Evolutionary conservation across 1,284 basidiomycete genomes (phyloP), one percentile per base, ranked within the genome.

Genomic region (Trichosporon sp.): DNA sequence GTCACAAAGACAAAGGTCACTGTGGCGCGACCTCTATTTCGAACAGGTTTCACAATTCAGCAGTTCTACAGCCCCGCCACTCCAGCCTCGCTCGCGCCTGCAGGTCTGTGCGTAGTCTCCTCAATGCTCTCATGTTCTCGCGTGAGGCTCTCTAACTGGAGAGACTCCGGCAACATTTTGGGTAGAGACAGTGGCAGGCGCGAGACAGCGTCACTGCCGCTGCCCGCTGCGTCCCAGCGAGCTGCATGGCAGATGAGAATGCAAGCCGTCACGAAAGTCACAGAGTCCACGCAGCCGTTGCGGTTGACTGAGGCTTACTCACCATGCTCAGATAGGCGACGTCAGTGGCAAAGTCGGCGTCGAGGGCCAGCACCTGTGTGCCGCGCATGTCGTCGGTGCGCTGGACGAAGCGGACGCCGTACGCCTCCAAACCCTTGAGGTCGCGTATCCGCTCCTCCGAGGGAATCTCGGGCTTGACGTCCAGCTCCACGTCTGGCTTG

Each of bases 331-430:
- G 59, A n/a, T 26, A 63, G 14, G 31, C 59, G 31, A 35, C 59
- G 14, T 63, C 59, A 14, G 59, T 32, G 32, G 59, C 31, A 32
- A 63, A 54, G 19, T 21, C 21, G 51, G 51, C 59, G 16, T 63
- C 59, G 19, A 10, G 31, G 2, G 59, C 59, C 31, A 63, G 59
- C 7, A 63, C 59, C 16, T 63, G 31, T 8, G 59, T 63, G 14
- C 59, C 59, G 5, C 59, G 59, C 59, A 63, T n/a, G 32, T 63
- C 59, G 59, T 63, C 59, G 59, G 31, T 63, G 14, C 32, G 32
- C 16, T 32, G 31, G 16, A 63, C 59, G 59, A 63, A 63, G 31
- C 59, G 31, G 14, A 63, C 32, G 6, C 59, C 59, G 16, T 35
- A 63, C 12, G 14, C 16, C 14, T 63, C 14, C 59, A 63, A 16